Base-by-base conservation (phyloP, 2,329 filamentous ascomycete species). In the Sordariomycetes sp. region DNA sequence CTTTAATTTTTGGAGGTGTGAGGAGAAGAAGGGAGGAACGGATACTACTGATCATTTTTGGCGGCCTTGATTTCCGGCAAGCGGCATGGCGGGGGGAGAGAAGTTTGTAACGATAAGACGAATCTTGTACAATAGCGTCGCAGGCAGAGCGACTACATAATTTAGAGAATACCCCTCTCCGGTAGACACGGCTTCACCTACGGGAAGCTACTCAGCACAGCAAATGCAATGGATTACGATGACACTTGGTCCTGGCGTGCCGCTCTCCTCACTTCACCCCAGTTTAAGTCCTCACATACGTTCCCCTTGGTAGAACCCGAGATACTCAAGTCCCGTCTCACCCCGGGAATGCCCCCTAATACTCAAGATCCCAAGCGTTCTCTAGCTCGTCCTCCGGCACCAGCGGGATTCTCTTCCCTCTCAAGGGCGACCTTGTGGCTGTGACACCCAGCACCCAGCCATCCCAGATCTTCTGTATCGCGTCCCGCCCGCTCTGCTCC, bases 91-190 rank as follows among this genome's bases (percentile, higher is more conserved):
- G 20, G 35, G 34, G n/a, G 43, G 55, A 50, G 24, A 25, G 22
- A 18, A 43, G 53, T 24, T 50, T 50, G 46, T 50, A 24, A 50
- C 20, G 46, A 50, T 50, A 50, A 3, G 46, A 50, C 22, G 46
- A 3, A 16, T 24, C 22, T 20, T 50, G 46, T 50, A 50, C 22
- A 22, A 50, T 50, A 50, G 7, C n/a, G 46, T 24, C 46, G 46
- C 46, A 5, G 20, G 28, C 28, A 8, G 11, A 20, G 46, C 46
- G 46, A 22, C 24, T 50, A 32, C 40, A 34, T 50, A 53, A 53
- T 54, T 37, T 59, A 55, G 52, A 54, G 57, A 59, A 59, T 40
- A 51, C 57, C 40, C 46, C 55, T 43, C 55, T 52, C 46, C 10
- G 46, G 46, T 50, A 50, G 46, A 50, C 46, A 11, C 46, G 22